Base-by-base conservation (phyloP, 2,329 filamentous ascomycete genomes). In the Drechslera avenae region DNA sequence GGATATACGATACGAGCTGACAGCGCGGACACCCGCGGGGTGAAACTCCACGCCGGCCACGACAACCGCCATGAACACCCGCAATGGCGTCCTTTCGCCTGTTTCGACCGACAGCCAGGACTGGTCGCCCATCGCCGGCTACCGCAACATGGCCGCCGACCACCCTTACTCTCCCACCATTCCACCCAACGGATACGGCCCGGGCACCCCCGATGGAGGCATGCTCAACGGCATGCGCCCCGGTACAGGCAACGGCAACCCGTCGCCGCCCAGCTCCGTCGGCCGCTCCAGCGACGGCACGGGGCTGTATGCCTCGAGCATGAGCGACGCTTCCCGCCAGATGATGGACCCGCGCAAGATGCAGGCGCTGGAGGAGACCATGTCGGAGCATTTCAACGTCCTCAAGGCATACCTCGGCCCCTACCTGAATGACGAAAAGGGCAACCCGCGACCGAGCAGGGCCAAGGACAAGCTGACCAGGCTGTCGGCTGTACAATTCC, bases 391-490 rank as follows among this genome's bases (percentile, higher is more conserved):
- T 75, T 96, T 96, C 73, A 73, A 85, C 40, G 84, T 91, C 7
- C 81, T 97, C 56, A 90, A 87, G 75, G 81, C 82, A 63, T 96
- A 89, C 69, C 81, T 97, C 32, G 84, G 84, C 8, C 80, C 82
- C 58, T 86, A 84, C 34, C 82, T 85, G 48, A 86, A 86, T 66
- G 89, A 95, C 72, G 89, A 91, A 62, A 86, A 87, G 68, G 82
- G 83, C 39, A 87, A 87, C 56, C 83, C 85, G 41, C 87, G 87
- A 43, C 87, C 90, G 21, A 96, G 95, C 75, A 88, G 92, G 75
- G 94, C 94, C 48, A 87, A 92, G 67, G 94, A 97, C 75, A 99
- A 99, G 80, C 82, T 97, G 50, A 81, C 97, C 53, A 86, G 93
- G 52, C 82, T 99, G 43, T 96, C 92, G 1, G 81, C 88, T 1